Percentiles rank a stretch among this genome's conserved stretches.
These are phyloP conservation scores for Brassica nigra DNA, from an alignment of 345 rosid genomes.

Conservation along the genomic window DNA sequence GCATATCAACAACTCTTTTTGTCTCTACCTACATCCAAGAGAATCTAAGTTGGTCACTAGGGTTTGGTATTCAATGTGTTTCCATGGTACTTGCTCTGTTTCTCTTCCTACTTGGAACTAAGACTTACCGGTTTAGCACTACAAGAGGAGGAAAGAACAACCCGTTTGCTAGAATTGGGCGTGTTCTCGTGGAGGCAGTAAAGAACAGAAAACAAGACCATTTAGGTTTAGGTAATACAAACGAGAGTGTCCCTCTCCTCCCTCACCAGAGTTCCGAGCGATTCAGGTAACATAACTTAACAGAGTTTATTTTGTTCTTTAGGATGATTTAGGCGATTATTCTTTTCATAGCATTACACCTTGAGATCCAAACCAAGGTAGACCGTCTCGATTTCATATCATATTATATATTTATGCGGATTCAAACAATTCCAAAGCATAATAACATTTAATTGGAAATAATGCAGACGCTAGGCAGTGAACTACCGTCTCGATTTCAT, in stretches of 20 bases:
- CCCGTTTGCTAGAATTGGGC: conserved; percentile 32
- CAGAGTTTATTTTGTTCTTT: conserved; percentile 7
- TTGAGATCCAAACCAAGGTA: too few species aligned
- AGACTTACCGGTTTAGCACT: conserved; percentile 27
- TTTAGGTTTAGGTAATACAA: neutral
- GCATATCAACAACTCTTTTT: conserved; percentile 40
- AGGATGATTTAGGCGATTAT: neutral
- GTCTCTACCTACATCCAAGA: conserved; percentile 67
- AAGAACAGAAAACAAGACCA: conserved; percentile 17
- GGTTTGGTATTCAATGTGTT: conserved; percentile 48
- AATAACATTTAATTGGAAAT: too few species aligned
- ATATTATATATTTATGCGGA: too few species aligned
- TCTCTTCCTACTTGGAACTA: conserved; percentile 36
- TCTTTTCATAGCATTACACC: too few species aligned
- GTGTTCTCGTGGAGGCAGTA: conserved; percentile 33
- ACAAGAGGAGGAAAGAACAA: conserved; percentile 17
- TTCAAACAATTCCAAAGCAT: too few species aligned
- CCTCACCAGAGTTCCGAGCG: conserved; percentile 40
- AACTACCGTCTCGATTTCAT: neutral
- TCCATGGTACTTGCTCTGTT: conserved; percentile 37
- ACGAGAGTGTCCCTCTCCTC: conserved; percentile 5
- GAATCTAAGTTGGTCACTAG: conserved; percentile 71
- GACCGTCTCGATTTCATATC: too few species aligned
- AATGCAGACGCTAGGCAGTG: too few species aligned
- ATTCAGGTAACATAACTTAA: conserved; percentile 38